Evolutionary conservation across 768 basidiomycete genomes (phyloP), one percentile per base, ranked within the genome.

Genomic region (Boletellus ananas): DNA sequence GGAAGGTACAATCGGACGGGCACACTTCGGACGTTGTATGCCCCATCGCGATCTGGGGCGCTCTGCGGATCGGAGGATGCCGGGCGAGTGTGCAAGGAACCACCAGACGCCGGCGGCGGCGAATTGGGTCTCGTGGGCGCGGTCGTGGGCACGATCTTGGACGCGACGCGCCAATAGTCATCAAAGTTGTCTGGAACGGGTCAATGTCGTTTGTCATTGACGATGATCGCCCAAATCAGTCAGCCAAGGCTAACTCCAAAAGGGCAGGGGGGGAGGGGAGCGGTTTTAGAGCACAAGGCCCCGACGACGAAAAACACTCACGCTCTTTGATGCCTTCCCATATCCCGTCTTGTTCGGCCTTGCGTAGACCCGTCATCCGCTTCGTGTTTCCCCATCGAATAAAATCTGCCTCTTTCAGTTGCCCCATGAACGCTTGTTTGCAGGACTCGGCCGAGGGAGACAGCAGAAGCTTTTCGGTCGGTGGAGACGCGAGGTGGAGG

Each of bases 301-400:
- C 56, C 27, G 34, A 49, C 29, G 45, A 52, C 16, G 18, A 42
- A 37, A n/a, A 50, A 39, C 12, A 73, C 93, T 72, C 64, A 97
- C 95, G 91, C 60, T 92, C 87, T 72, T 87, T 86, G 55, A 99
- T 87, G 8, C 94, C 94, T 60, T 96, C 93, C 96, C 96, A 99
- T 48, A 97, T 81, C 1, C 86, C 92, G 65, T 99, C 96, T 64
- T 98, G 90, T 62, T 98, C 95, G 21, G 79, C 83, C 67, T 94
- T 91, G 47, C 93, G 73, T 31, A 99, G 76, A 16, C 89, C 83
- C 1, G 93, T 97, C 74, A 97, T 91, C 33, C 93, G 81, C 63
- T 92, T 91, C 17, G 92, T 94, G 70, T 88, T 96, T 1, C 96
- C 91, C 93, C 94, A 98, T 41, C 95, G 79, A 41, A 96, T 84